Base-by-base conservation (phyloP, 2,329 filamentous ascomycete species). In the Sclerotiophoma versabilis region DNA sequence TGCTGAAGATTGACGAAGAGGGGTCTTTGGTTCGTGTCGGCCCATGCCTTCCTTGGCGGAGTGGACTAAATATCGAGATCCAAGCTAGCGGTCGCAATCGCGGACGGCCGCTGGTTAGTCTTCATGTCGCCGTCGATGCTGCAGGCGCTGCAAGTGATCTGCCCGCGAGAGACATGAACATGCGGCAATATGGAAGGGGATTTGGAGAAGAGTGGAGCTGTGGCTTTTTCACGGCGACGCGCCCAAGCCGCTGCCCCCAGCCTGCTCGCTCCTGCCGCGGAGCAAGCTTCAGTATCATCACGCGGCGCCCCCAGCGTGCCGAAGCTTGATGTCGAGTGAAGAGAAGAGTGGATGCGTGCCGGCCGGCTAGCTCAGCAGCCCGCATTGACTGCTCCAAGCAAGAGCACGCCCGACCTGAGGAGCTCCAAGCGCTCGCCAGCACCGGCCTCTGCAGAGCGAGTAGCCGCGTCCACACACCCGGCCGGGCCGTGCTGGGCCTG, bases 51-150 rank as follows among this genome's bases (percentile, higher is more conserved):
- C 17, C 51, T 54, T 54, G 51, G 51, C 51, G 23, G 29, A 27
- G 60, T 57, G 60, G 62, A 57, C 51, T 53, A 57, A 52, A 57
- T 57, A 60, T 62, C 54, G 49, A 53, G 59, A 58, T 66, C 54
- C 62, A 56, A 60, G 65, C 59, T 59, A 59, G 60, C 54, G 62
- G 66, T 64, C 43, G 60, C 66, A 65, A 67, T 70, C 59, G 51
- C 53, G 57, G 59, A 51, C 54, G 65, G 66, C 66, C 64, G 62
- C 62, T 63, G 62, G 62, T 65, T 69, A 52, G 57, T 61, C 52
- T 39, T 53, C 37, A 47, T 29, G 36, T 39, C n/a, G n/a, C n/a
- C n/a, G n/a, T n/a, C 37, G 41, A 46, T 30, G 38, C 49, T 45
- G 41, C 45, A 47, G 42, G 44, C 29, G 38, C 47, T 41, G 43